Evolutionary conservation across 768 basidiomycete species (phyloP).

Genomic region (Tylopilus sp.): DNA sequence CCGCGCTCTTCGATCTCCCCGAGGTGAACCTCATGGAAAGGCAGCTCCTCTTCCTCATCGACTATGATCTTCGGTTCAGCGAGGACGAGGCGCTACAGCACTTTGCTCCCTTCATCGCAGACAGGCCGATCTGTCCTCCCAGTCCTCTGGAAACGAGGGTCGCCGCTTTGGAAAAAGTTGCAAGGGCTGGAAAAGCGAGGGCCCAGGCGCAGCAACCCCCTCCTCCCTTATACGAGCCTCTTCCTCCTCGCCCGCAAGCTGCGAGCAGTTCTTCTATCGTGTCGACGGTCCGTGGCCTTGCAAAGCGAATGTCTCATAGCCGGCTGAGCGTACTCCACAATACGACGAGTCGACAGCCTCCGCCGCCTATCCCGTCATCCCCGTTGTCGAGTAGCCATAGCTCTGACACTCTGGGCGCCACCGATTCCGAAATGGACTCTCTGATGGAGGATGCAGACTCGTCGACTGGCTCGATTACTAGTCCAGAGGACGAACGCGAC

Average conservation of each 20-base stretch:
- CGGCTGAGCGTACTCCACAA: slow-evolving; percentile 33
- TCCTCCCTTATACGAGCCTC: slow-evolving; percentile 40
- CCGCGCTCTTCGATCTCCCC: slow-evolving; percentile 64
- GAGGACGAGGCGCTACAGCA: slow-evolving; percentile 72
- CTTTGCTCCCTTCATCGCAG: slow-evolving; percentile 67
- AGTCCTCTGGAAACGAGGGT: slow-evolving; percentile 44
- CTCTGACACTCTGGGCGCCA: slow-evolving; percentile 43
- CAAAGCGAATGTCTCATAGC: slow-evolving; percentile 50
- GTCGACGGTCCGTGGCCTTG: slow-evolving; percentile 56
- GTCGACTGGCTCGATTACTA: slow-evolving; percentile 48
- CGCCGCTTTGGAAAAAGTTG: slow-evolving; percentile 52
- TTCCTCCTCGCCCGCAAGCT: slow-evolving; percentile 20
- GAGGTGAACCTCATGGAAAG: slow-evolving; percentile 98
- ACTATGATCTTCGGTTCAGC: slow-evolving; percentile 88
- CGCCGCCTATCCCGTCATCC: slow-evolving; percentile 21
- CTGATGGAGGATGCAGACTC: slow-evolving; percentile 63
- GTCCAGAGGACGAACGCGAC: slow-evolving; percentile 45
- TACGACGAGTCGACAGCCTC: slow-evolving; percentile 15
- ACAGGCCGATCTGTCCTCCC: slow-evolving; percentile 11
- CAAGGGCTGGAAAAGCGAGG: slow-evolving; percentile 51
- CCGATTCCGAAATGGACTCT: slow-evolving; percentile 58
- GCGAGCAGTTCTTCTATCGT: slow-evolving; percentile 38
- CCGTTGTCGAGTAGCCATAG: slow-evolving; percentile 40
- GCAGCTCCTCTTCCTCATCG: slow-evolving; percentile 88
- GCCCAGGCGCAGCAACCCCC: slow-evolving; percentile 46